Percentiles rank a stretch among this genome's conserved stretches.
These are phyloP conservation scores for Imleria badia DNA, from an alignment of 768 basidiomycete species.

Conservation along the genomic window DNA sequence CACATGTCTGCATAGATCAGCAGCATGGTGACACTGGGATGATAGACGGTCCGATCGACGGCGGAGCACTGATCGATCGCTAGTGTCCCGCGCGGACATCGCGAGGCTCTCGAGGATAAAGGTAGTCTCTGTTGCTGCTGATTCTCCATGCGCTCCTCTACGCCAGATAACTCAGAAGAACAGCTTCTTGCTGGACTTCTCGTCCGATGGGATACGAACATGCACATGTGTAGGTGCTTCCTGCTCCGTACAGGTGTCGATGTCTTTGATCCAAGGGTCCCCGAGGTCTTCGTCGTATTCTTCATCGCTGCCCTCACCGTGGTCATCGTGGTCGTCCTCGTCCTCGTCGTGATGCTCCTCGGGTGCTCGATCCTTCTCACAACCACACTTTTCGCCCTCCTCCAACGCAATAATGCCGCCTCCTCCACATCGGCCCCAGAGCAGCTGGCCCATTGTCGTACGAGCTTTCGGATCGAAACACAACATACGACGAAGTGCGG, in stretches of 20 bases:
- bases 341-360: conserved; percentile 35
- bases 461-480: conserved; percentile 84
- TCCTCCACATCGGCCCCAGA: conserved; percentile 77
- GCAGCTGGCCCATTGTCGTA: conserved; percentile 89
- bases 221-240: conserved; percentile 58
- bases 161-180: conserved; percentile 53
- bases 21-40: neutral
- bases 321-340: conserved; percentile 35
- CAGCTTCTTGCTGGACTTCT: conserved; percentile 68
- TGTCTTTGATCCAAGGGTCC: conserved; percentile 83
- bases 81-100: conserved; percentile 9
- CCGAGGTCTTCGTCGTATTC: conserved; percentile 73
- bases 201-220: conserved; percentile 71
- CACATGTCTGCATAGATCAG: neutral
- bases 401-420: conserved; percentile 57
- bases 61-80: conserved; percentile 14
- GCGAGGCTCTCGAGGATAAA: conserved; percentile 9
- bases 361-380: conserved; percentile 41
- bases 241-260: conserved; percentile 65
- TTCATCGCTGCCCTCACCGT: conserved; percentile 14
- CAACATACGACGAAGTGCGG: conserved; percentile 91
- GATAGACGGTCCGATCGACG: neutral
- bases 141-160: neutral
- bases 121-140: neutral
- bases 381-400: conserved; percentile 58